phyloP scores from a whole-genome alignment of 495 filamentous ascomycete species.

The Cairneyella variabilis region DNA sequence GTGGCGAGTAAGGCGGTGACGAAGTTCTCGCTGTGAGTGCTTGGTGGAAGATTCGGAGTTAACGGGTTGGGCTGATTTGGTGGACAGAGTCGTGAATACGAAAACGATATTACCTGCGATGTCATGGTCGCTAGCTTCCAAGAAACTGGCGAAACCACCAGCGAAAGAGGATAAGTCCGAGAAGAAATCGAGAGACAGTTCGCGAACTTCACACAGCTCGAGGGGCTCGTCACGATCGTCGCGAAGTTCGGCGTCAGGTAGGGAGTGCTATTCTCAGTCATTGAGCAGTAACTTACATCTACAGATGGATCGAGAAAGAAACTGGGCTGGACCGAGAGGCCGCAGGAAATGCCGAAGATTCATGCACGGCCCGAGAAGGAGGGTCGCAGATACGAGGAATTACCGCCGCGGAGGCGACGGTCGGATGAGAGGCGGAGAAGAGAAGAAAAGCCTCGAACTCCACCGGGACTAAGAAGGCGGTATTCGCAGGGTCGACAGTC shows the following conservation, averaged over 20 bases:
- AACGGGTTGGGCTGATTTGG: neutral
- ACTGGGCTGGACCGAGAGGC: too few species aligned
- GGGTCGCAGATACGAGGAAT: neutral
- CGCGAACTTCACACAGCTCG: neutral
- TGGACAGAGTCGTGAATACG: conserved; percentile 10
- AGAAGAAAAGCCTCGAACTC: too few species aligned
- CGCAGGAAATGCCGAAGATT: neutral
- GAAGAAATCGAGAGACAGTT: neutral
- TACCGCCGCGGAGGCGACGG: too few species aligned
- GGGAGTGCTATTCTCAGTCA: neutral
- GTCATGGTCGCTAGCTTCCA: neutral
- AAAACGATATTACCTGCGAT: neutral
- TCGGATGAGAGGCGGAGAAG: too few species aligned
- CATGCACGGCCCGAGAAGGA: neutral
- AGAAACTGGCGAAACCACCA: neutral
- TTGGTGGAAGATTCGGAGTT: neutral
- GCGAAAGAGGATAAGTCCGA: too few species aligned
- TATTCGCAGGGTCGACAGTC: too few species aligned
- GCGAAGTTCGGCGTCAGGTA: too few species aligned
- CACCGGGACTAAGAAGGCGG: too few species aligned
- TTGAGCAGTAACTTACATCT: neutral
- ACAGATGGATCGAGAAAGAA: neutral
- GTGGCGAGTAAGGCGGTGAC: neutral
- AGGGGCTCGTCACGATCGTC: neutral
- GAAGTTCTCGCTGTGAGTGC: conserved; percentile 3